phyloP scores from a whole-genome alignment of 257 asterid species.

The Nemophila menziesii region DNA sequence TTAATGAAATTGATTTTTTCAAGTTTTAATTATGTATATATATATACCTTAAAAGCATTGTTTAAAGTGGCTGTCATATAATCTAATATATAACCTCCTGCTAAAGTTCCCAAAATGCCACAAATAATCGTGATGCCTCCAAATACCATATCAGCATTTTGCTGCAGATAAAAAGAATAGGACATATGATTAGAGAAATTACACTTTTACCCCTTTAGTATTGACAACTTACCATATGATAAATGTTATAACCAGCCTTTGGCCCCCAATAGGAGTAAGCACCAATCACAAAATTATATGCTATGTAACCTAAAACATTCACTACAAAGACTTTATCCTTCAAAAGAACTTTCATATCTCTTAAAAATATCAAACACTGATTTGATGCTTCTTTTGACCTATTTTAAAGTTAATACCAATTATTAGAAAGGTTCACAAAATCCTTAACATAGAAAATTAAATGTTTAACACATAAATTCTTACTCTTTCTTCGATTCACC shows the following conservation, averaged over 20 bases:
- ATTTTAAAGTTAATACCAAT: constrained; percentile 17
- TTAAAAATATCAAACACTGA: constrained; percentile 29
- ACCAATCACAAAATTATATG: constrained; percentile 94
- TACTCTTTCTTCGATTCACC: constrained; percentile 23
- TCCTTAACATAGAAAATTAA: constrained; percentile 32
- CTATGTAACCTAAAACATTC: constrained; percentile 84
- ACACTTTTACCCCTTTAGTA: not conserved
- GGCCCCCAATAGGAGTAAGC: constrained; percentile 99
- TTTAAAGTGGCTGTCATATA: constrained; percentile 55
- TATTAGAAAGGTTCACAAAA: constrained; percentile 8
- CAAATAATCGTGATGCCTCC: constrained; percentile 79
- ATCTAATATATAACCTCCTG: constrained; percentile 77
- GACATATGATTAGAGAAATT: not conserved
- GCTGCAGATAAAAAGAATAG: constrained; percentile 25
- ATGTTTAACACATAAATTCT: constrained; percentile 24
- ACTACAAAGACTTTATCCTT: constrained; percentile 63
- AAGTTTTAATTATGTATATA: constrained; percentile 8
- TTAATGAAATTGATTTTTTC: not conserved
- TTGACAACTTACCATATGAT: constrained; percentile 62
- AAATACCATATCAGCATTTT: constrained; percentile 73
- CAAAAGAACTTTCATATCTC: constrained; percentile 59
- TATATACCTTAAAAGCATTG: constrained; percentile 81
- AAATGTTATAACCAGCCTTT: constrained; percentile 88
- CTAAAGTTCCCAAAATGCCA: constrained; percentile 86
- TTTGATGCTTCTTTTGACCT: constrained; percentile 28